Base-by-base conservation (phyloP, 2,329 filamentous ascomycete genomes). In the Aspergillus fischeri region DNA sequence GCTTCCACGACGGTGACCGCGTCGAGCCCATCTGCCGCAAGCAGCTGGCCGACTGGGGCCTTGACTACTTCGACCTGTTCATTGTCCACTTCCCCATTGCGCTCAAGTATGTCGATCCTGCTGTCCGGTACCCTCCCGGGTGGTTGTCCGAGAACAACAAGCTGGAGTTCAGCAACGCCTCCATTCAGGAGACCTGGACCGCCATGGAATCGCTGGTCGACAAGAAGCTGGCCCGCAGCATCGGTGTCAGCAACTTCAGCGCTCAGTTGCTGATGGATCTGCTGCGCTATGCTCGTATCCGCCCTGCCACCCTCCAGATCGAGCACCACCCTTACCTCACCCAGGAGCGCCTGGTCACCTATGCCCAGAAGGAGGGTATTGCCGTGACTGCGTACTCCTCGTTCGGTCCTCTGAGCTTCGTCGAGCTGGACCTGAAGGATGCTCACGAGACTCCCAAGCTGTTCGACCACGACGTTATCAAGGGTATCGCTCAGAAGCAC, bases 21-120 rank as follows among this genome's bases (percentile, higher is more conserved):
- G 90, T 93, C 61, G 85, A 88, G 76, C 86, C 86, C 57, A 91
- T 94, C 71, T 83, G 81, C 75, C 85, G 85, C 75, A 87, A 87
- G 71, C 89, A 92, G 78, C 86, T 92, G 60, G 83, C 85, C 64
- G 89, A 93, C 80, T 93, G 90, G 86, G 87, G 88, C 61, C 74
- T 95, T 60, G 91, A 92, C 69, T 95, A 95, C 81, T 92, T 96
- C 75, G 91, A 96, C 75, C 85, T 95, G 64, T 96, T 87, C 84
- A 81, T 93, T 68, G 86, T 95, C 68, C 92, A 96, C 81, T 96
- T 94, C 83, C 91, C 92, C 63, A 85, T 94, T 62, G 85, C 92
- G 44, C 83, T 96, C 67, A 89, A 91, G 79, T 95, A 90, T 75
- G 88, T 95, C 67, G 89, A 92, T 78, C 91, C 91, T 42, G 78